Evolutionary conservation across 2,329 filamentous ascomycete species (phyloP), one percentile per base, ranked within the genome.

Genomic region (Scedosporium dehoogii): DNA sequence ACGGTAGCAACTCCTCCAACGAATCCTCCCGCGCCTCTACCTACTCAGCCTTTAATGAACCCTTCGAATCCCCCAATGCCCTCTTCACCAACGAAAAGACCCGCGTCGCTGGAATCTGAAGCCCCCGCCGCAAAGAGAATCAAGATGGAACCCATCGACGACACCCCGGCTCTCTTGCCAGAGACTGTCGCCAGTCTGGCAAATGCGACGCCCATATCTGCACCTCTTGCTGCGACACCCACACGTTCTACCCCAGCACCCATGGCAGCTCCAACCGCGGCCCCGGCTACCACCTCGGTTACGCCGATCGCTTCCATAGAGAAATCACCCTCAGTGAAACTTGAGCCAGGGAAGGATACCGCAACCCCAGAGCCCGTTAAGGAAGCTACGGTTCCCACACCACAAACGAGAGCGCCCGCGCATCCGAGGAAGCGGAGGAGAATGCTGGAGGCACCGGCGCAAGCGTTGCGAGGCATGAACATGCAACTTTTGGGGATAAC

Each of bases 401-500:
- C 23, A 5, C 51, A 55, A 55, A 23, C 51, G 12, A 58, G 27
- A 18, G 27, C 55, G 10, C 21, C 48, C 10, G 51, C 21, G 6
- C 51, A 55, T 27, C 59, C 59, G 10, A 29, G 48, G 29, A 61
- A 61, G 42, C 46, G 59, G 38, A 21, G 59, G 48, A 61, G 59
- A 56, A 61, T 61, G 59, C 16, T 56, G n/a, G 59, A 61, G 48
- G 59, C 59, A 23, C 59, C 59, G 1, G 59, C 46, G 5, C 59
- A 61, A 18, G 48, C 59, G 18, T 33, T 61, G 64, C 74, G 73
- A 64, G 70, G 71, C 48, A 71, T 71, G 62, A 77, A 72, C 61
- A 64, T 74, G 27, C 70, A 75, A 66, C 71, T 75, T 67, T 72
- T 78, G 29, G 74, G 74, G 10, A 77, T 75, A 65, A 65, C 77